phyloP scores from a whole-genome alignment of 2,329 filamentous ascomycete species.

The Akanthomyces dipterigenus region DNA sequence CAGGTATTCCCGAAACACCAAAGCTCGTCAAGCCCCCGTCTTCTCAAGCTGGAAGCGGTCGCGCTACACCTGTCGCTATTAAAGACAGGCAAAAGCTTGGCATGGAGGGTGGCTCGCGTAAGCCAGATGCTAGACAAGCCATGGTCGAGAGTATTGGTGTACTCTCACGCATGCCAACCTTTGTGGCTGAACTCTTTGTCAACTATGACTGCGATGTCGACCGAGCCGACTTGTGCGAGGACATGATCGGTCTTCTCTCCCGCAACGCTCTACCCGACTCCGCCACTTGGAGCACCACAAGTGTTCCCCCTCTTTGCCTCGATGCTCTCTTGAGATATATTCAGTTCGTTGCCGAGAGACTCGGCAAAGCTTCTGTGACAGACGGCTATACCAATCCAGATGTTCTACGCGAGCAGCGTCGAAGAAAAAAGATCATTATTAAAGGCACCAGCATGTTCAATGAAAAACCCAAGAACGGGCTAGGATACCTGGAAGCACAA shows the following conservation, averaged over 20 bases:
- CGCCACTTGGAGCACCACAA: constrained; percentile 97
- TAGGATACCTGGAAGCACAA: constrained; percentile 77
- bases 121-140: constrained; percentile 90
- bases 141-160: constrained; percentile 98
- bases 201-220: constrained; percentile 98
- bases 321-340: constrained; percentile 88
- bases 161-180: constrained; percentile 84
- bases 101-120: constrained; percentile 82
- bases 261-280: constrained; percentile 95
- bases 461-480: constrained; percentile 82
- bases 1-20: constrained; percentile 85
- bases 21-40: constrained; percentile 74
- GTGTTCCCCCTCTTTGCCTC: constrained; percentile 88
- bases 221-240: constrained; percentile 84
- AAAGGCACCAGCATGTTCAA: constrained; percentile 89
- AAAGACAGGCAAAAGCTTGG: constrained; percentile 90
- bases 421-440: constrained; percentile 81
- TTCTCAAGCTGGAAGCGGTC: constrained; percentile 69
- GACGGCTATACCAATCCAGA: constrained; percentile 62
- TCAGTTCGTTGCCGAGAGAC: constrained; percentile 81
- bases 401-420: constrained; percentile 62
- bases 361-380: constrained; percentile 60
- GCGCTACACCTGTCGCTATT: constrained; percentile 82
- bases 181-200: constrained; percentile 91
- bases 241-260: constrained; percentile 87